Conservation (phyloP, 1,284 basidiomycete genomes). For the Leccinum pachyderme region DNA sequence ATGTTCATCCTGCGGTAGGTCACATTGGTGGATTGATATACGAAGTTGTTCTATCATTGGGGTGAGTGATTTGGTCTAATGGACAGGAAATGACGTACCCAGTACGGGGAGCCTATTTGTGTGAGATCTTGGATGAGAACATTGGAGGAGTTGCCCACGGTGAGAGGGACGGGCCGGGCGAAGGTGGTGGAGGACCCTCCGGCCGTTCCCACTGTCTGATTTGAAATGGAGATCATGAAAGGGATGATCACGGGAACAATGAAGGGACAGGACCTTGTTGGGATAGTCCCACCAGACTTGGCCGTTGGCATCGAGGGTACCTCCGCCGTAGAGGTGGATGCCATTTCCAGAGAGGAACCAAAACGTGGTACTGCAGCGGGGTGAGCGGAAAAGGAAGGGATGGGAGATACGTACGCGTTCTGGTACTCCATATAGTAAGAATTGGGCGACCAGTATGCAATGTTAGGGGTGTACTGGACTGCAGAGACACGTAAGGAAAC, state of each 20-base stretch:
- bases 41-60: conserved; percentile 27
- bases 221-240: conserved; percentile 10
- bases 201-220: conserved; percentile 18
- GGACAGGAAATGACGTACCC: conserved; percentile 11
- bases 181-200: conserved; percentile 35
- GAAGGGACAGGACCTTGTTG: conserved; percentile 13
- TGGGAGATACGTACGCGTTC: conserved; percentile 30
- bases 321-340: conserved; percentile 44
- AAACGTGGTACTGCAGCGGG: conserved; percentile 38
- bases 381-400: conserved; percentile 4
- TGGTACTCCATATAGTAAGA: conserved; percentile 43
- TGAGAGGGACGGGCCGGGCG: conserved; percentile 47
- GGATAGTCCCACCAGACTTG: conserved; percentile 41
- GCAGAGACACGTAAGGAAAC: neutral
- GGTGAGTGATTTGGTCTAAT: neutral
- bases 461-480: conserved; percentile 35
- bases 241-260: neutral
- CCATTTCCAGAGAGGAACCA: conserved; percentile 48
- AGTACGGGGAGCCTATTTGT: conserved; percentile 37
- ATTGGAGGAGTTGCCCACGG: conserved; percentile 44
- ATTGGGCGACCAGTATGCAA: conserved; percentile 46
- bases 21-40: conserved; percentile 29
- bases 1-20: conserved; percentile 28
- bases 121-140: conserved; percentile 43
- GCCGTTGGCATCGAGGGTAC: conserved; percentile 41